phyloP scores from a whole-genome alignment of 1,284 basidiomycete genomes.

The Neolentinus lepideus region DNA sequence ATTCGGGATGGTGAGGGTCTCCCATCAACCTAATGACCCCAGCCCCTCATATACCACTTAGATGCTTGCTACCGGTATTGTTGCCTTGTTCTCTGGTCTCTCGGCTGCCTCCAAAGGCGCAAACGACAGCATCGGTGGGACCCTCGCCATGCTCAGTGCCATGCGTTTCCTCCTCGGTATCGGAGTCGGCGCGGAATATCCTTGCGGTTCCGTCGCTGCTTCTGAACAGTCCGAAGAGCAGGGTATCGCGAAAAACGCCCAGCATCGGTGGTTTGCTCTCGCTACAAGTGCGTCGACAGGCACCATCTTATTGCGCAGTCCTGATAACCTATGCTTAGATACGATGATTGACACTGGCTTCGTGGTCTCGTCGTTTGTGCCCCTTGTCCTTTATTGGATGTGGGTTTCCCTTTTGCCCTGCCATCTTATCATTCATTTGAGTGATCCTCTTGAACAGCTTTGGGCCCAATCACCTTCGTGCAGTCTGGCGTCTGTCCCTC shows the following conservation, averaged over 20 bases:
- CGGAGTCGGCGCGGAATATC: conserved; percentile 87
- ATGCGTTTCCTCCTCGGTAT: conserved; percentile 65
- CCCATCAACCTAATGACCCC: conserved; percentile 1
- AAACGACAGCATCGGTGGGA: conserved; percentile 58
- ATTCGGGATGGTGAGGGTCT: conserved; percentile 67
- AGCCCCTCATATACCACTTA: conserved; percentile 17
- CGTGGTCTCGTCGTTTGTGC: conserved; percentile 78
- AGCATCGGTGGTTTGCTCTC: conserved; percentile 82
- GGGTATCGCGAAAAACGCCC: conserved; percentile 69
- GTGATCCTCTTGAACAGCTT: conserved; percentile 36
- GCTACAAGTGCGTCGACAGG: conserved; percentile 63
- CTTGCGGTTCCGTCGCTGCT: conserved; percentile 86
- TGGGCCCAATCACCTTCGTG: conserved; percentile 72
- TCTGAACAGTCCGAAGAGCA: conserved; percentile 87
- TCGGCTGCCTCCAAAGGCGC: conserved; percentile 83
- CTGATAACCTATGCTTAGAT: conserved; percentile 33
- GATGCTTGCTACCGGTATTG: conserved; percentile 75
- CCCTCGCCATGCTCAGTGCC: conserved; percentile 73
- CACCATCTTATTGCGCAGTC: no score
- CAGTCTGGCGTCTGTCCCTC: conserved; percentile 84
- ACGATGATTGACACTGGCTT: conserved; percentile 89
- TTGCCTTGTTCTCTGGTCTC: conserved; percentile 74
- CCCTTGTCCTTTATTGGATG: conserved; percentile 84
- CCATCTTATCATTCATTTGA: background rate
- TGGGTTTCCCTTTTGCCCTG: conserved; percentile 25